Conservation (phyloP, 148 eudicot genomes). For the Persicaria tinctoria region DNA sequence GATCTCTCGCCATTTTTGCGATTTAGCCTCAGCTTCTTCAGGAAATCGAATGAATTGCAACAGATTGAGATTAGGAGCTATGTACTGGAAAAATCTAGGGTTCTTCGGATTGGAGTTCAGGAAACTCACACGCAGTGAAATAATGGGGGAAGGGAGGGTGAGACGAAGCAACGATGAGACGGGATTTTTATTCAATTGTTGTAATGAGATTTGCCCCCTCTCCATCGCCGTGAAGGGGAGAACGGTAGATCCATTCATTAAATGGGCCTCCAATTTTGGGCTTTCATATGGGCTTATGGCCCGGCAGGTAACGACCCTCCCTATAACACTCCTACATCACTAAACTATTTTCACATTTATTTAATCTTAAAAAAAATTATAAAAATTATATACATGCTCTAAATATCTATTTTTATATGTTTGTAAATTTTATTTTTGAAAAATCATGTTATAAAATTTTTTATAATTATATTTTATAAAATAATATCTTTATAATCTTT, state of each 20-base stretch:
- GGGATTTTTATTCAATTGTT: neutral
- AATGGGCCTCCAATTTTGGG: neutral
- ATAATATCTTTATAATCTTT: too few relatives aligned
- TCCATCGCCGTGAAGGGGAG: slow-evolving; percentile 5
- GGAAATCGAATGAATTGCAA: neutral
- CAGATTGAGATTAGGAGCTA: neutral
- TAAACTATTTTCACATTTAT: too few relatives aligned
- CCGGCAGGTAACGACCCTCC: neutral
- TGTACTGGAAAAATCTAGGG: neutral
- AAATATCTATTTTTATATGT: too few relatives aligned
- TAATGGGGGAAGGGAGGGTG: slow-evolving; percentile 1
- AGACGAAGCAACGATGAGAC: neutral
- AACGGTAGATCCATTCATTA: neutral
- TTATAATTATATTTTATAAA: too few relatives aligned
- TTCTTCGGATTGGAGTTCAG: slow-evolving; percentile 8
- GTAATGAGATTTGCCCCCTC: neutral
- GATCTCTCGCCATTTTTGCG: slow-evolving; percentile 29
- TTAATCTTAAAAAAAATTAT: too few relatives aligned
- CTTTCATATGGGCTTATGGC: neutral
- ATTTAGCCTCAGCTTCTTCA: neutral
- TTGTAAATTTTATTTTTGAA: too few relatives aligned
- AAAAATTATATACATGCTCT: too few relatives aligned
- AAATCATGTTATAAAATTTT: too few relatives aligned
- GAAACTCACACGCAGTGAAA: neutral
- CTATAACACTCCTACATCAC: too few relatives aligned